Conservation (phyloP, 352 stramenopile species). For the Phytophthora podocarpi region DNA sequence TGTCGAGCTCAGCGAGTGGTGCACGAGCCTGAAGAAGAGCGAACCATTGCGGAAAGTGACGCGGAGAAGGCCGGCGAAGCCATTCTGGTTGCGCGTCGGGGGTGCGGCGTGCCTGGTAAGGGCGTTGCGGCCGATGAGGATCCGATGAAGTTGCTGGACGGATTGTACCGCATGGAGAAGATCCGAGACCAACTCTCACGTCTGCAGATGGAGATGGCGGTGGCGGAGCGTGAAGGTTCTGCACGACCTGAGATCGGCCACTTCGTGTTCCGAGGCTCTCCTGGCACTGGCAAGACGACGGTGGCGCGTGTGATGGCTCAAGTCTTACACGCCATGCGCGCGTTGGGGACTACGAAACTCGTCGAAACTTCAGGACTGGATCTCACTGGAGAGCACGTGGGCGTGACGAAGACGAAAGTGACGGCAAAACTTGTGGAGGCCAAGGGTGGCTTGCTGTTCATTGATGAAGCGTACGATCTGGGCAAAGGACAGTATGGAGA, state of each 20-base stretch:
- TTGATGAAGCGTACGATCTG: conserved; percentile 93
- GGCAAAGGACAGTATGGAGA: conserved; percentile 82
- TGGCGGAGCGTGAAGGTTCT: conserved; percentile 68
- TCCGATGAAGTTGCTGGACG: conserved; percentile 54
- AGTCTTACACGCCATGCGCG: conserved; percentile 93
- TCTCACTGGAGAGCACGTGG: conserved; percentile 90
- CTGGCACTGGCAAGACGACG: conserved; percentile 91
- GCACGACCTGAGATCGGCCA: conserved; percentile 70
- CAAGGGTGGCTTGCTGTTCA: conserved; percentile 92
- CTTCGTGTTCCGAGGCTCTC: conserved; percentile 88
- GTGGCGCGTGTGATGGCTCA: conserved; percentile 93
- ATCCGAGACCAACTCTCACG: conserved; percentile 59
- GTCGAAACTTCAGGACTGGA: conserved; percentile 88
- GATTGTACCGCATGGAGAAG: conserved; percentile 64
- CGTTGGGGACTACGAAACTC: conserved; percentile 92
- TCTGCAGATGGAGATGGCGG: conserved; percentile 59
- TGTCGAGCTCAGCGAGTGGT: conserved; percentile 58
- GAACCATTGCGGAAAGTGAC: conserved; percentile 52
- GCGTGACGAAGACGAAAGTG: conserved; percentile 91
- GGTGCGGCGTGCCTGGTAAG: conserved; percentile 36
- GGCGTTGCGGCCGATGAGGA: conserved; percentile 49
- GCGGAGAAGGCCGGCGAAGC: conserved; percentile 41
- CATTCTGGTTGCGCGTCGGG: conserved; percentile 39
- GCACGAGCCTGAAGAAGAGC: conserved; percentile 47
- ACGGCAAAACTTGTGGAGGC: conserved; percentile 87